Percentiles rank a stretch among this genome's conserved stretches.
Conservation (phyloP, 192 early-diverging fungal species). For the Fimicolochytrium jonesii region DNA sequence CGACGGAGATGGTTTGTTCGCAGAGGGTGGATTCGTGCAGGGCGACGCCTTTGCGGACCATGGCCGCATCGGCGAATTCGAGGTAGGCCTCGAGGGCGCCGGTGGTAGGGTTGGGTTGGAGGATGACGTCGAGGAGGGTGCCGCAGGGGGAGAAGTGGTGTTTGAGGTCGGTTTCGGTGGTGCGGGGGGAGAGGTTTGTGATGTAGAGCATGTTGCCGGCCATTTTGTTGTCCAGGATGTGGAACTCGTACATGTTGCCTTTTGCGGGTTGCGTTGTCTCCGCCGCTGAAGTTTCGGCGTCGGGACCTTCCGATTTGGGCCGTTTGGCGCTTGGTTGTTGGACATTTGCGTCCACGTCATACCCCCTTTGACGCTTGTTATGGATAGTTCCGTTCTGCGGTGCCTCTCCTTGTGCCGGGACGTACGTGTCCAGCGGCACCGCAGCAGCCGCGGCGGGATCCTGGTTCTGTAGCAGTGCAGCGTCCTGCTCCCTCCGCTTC, state of each 20-base stretch:
- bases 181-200: constrained; percentile 18
- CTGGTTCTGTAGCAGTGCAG: too few species aligned
- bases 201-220: constrained; percentile 30
- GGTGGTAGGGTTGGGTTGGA: constrained; percentile 35
- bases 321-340: too few species aligned
- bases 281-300: too few species aligned
- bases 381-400: too few species aligned
- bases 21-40: constrained; percentile 17
- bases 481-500: too few species aligned
- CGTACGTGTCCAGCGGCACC: too few species aligned
- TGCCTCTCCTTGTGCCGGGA: too few species aligned
- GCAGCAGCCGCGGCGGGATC: too few species aligned
- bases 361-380: too few species aligned
- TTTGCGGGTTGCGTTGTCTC: too few species aligned
- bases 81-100: constrained; percentile 42
- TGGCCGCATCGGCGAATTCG: constrained; percentile 35
- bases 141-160: constrained; percentile 22
- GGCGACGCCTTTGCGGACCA: constrained; percentile 19
- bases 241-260: constrained; percentile 8
- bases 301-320: too few species aligned
- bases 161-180: background rate
- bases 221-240: constrained; percentile 18
- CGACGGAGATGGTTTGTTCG: constrained; percentile 16
- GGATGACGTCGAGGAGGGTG: constrained; percentile 38
- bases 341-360: too few species aligned